Conservation (phyloP, 2,329 filamentous ascomycete species). For the Bimuria novae-zelandiae region DNA sequence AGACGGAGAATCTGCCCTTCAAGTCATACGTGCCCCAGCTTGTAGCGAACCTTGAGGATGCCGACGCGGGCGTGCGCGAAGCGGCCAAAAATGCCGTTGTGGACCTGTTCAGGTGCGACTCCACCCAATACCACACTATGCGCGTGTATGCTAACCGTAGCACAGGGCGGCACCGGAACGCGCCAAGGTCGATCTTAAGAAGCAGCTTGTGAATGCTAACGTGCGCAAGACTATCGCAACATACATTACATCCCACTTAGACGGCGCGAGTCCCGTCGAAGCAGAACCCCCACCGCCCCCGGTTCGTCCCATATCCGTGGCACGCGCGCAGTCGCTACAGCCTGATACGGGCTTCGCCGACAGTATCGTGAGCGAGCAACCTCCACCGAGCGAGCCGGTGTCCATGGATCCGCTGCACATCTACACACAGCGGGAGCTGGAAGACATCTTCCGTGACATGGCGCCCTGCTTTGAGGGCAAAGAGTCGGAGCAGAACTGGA, state of each 20-base stretch:
- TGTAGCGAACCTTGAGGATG: slow-evolving; percentile 87
- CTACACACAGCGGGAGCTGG: slow-evolving; percentile 83
- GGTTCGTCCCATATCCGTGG: slow-evolving; percentile 33
- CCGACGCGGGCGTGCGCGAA: slow-evolving; percentile 85
- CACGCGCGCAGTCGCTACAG: slow-evolving; percentile 44
- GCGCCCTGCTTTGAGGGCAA: slow-evolving; percentile 79
- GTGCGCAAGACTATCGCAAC: slow-evolving; percentile 85
- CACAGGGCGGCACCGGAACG: slow-evolving; percentile 73
- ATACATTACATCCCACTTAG: slow-evolving; percentile 77
- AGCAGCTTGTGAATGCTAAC: slow-evolving; percentile 80
- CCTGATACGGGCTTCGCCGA: slow-evolving; percentile 51
- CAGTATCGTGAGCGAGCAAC: slow-evolving; percentile 56
- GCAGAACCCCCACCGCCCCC: slow-evolving; percentile 32
- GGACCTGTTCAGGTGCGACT: slow-evolving; percentile 74
- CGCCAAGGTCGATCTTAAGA: slow-evolving; percentile 87
- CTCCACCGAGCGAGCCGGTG: slow-evolving; percentile 68
- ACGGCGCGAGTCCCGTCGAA: slow-evolving; percentile 60
- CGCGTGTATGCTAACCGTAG: slow-evolving; percentile 22
- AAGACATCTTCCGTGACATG: slow-evolving; percentile 85
- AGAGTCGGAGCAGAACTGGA: slow-evolving; percentile 91
- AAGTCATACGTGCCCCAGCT: slow-evolving; percentile 79
- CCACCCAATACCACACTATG: neutral
- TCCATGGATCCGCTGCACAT: slow-evolving; percentile 80
- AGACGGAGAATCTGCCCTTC: slow-evolving; percentile 78
- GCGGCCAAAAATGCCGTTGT: slow-evolving; percentile 82